Conservation (phyloP, 2,329 filamentous ascomycete species). For the Penicillium verrucosum region DNA sequence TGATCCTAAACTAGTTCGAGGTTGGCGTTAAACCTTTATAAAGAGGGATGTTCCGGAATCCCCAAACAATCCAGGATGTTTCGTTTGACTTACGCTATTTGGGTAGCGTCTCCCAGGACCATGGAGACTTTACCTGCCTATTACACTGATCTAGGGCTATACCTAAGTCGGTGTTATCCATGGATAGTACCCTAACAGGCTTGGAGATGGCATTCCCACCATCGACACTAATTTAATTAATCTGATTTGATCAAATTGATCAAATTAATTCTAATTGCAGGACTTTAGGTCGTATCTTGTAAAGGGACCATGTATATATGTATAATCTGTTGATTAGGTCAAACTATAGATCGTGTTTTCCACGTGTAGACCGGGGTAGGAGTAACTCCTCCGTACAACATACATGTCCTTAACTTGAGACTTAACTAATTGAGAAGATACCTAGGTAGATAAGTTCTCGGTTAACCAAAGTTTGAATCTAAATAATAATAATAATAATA, state of each 20-base stretch:
- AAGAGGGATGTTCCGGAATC: background rate
- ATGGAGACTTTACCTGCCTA: constrained; percentile 1
- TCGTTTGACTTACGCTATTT: background rate
- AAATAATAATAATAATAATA: too few relatives aligned
- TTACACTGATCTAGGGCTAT: background rate
- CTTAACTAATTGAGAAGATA: too few relatives aligned
- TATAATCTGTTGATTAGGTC: background rate
- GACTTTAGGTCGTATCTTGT: background rate
- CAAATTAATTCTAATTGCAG: background rate
- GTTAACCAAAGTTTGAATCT: background rate
- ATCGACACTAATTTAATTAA: background rate
- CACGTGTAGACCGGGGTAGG: constrained; percentile 1
- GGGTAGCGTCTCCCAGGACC: constrained; percentile 6
- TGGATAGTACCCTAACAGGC: background rate
- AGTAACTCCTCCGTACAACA: too few relatives aligned
- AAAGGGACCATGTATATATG: background rate
- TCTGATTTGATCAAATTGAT: background rate
- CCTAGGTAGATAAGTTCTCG: background rate
- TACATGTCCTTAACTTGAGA: background rate
- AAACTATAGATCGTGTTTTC: background rate
- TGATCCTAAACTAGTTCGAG: constrained; percentile 4
- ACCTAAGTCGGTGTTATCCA: background rate
- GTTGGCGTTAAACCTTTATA: constrained; percentile 11
- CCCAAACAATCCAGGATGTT: background rate
- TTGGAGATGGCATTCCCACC: background rate